Conservation (phyloP, 768 basidiomycete species). For the Hirschioporus abietinus region DNA sequence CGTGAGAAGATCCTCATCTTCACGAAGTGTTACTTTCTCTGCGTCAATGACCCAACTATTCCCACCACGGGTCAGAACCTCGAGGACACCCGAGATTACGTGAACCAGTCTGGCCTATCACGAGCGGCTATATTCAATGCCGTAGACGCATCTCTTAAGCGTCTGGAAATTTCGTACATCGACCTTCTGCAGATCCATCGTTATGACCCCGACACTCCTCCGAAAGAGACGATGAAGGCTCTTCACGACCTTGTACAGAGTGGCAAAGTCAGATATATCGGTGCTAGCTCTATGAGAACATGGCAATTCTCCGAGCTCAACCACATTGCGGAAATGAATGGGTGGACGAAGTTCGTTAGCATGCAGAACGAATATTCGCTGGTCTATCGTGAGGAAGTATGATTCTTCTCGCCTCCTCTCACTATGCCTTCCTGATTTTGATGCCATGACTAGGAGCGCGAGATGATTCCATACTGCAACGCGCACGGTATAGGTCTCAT, state of each 20-base stretch:
- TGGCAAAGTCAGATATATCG: slow-evolving; percentile 37
- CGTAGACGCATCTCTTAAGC: slow-evolving; percentile 15
- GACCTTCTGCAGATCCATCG: slow-evolving; percentile 32
- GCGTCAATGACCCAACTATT: slow-evolving; percentile 8
- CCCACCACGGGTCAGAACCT: background rate
- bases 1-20: slow-evolving; percentile 22
- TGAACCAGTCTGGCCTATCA: slow-evolving; percentile 16
- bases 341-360: slow-evolving; percentile 37
- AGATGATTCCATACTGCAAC: slow-evolving; percentile 27
- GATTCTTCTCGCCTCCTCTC: background rate
- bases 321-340: slow-evolving; percentile 17
- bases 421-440: no score
- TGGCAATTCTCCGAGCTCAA: slow-evolving; percentile 22
- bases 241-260: slow-evolving; percentile 36
- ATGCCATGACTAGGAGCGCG: slow-evolving; percentile 21
- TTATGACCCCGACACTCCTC: slow-evolving; percentile 23
- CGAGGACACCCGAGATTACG: slow-evolving; percentile 10
- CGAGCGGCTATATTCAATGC: slow-evolving; percentile 18
- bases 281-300: slow-evolving; percentile 19
- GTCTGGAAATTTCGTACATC: slow-evolving; percentile 19
- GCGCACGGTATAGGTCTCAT: slow-evolving; percentile 33
- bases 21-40: slow-evolving; percentile 18
- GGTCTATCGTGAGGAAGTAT: slow-evolving; percentile 38
- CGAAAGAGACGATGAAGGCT: slow-evolving; percentile 35
- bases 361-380: slow-evolving; percentile 43